Conservation (phyloP, 495 filamentous ascomycete genomes). For the Aspergillus olivimuriae region DNA sequence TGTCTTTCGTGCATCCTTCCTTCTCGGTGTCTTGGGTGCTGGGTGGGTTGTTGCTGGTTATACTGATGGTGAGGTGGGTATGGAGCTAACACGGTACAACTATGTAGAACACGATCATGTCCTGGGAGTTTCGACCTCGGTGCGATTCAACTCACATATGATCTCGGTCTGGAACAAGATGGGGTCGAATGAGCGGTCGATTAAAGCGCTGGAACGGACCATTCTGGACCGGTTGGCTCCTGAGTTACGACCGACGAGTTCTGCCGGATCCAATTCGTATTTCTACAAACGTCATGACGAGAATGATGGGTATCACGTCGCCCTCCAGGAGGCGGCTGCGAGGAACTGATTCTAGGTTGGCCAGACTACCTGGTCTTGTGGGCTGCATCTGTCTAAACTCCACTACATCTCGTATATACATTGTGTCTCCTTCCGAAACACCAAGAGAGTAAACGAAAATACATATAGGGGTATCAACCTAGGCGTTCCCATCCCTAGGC, state of each 20-base stretch:
- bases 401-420: too few relatives aligned
- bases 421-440: too few relatives aligned
- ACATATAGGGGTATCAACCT: too few relatives aligned
- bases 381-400: too few relatives aligned
- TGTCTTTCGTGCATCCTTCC: background rate
- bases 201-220: conserved; percentile 60
- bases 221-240: conserved; percentile 63
- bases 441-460: too few relatives aligned
- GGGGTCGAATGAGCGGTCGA: conserved; percentile 59
- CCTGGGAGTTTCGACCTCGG: conserved; percentile 57
- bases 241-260: conserved; percentile 54
- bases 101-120: conserved; percentile 59
- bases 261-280: conserved; percentile 44
- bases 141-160: conserved; percentile 61
- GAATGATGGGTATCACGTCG: conserved; percentile 51
- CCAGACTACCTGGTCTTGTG: too few relatives aligned
- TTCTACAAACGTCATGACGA: conserved; percentile 59
- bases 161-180: conserved; percentile 89
- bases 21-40: background rate
- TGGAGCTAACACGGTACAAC: too few relatives aligned
- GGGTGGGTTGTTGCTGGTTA: background rate
- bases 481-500: too few relatives aligned
- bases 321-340: conserved; percentile 13
- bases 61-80: too few relatives aligned
- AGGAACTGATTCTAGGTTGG: background rate